A percentile compares a stretch with the other conserved stretches of the same genome.
Evolutionary conservation across 768 basidiomycete genomes (phyloP).

Genomic region (Daedalea quercina): DNA sequence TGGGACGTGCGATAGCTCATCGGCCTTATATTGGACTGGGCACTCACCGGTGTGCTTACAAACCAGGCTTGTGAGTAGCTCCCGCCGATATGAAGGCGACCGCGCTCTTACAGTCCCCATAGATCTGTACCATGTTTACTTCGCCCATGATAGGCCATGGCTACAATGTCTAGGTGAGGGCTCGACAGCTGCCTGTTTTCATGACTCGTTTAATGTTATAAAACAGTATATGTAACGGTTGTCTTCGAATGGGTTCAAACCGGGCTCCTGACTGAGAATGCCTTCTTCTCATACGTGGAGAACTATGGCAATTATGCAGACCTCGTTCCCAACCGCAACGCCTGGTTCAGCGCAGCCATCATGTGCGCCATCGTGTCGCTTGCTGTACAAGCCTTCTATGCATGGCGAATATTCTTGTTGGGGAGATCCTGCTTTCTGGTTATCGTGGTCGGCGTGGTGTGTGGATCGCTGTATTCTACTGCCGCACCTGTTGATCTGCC

Average conservation of each 20-base stretch:
- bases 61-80: too few species aligned
- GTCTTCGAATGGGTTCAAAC: constrained; percentile 8
- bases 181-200: too few species aligned
- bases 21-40: too few species aligned
- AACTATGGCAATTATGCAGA: constrained; percentile 3
- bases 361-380: constrained; percentile 6
- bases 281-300: constrained; percentile 4
- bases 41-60: too few species aligned
- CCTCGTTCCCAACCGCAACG: constrained; percentile 1
- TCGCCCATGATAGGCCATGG: too few species aligned
- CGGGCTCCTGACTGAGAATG: constrained; percentile 4
- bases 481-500: background rate
- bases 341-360: constrained; percentile 10
- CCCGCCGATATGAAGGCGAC: too few species aligned
- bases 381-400: constrained; percentile 5
- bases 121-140: too few species aligned
- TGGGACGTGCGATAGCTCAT: too few species aligned
- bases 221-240: constrained; percentile 5
- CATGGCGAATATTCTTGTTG: constrained; percentile 4
- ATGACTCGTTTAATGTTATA: too few species aligned
- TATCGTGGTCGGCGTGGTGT: background rate
- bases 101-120: too few species aligned
- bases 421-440: background rate
- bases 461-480: background rate
- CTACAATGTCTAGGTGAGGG: background rate